Evolutionary conservation across 2,329 filamentous ascomycete species (phyloP), one percentile per base, ranked within the genome.

Genomic region (Blastomyces silverae): DNA sequence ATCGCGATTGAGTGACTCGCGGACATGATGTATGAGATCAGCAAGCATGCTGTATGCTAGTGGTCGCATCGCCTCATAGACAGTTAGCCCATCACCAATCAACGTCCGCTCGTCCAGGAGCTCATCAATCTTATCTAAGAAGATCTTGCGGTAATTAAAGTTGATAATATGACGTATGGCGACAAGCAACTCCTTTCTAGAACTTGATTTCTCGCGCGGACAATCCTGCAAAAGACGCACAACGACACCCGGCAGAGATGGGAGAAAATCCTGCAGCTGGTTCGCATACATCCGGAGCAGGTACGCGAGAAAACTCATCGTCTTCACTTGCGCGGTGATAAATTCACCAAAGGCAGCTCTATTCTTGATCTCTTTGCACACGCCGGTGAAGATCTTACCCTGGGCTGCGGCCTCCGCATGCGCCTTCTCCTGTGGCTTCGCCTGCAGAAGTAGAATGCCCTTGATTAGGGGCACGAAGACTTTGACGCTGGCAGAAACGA

Each of bases 111-210:
- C 92, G 69, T 99, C 94, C 57, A 99, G 80, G 46, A 99, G 83
- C 74, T 97, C 92, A 70, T 97, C 92, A 69, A 99, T 97, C 76
- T 96, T 96, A 48, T 87, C 87, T 34, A 97, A 79, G 73, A 99
- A 99, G 63, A 97, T 96, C 73, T 92, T 93, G 64, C 94, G 84
- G 71, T 97, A 97, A 74, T 97, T 97, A 79, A 97, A 97, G 78
- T 97, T 99, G 77, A 99, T 97, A 71, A 99, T 97, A 73, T 99
- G 95, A 28, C 95, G 86, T 65, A 99, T 97, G 0, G 94, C 95
- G 62, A 99, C 94, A 55, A 99, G 80, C 25, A 99, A 82, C 76
- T 99, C 94, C 75, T 99, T 99, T 22, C 95, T 85, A 0, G 93
- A 91, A 2, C 89, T 89, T 0, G 93, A 97, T 73, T 96, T 96